A percentile compares a stretch with the other conserved stretches of the same genome.
Evolutionary conservation across 768 basidiomycete genomes (phyloP).

Genomic region (Naganishia antarctica): DNA sequence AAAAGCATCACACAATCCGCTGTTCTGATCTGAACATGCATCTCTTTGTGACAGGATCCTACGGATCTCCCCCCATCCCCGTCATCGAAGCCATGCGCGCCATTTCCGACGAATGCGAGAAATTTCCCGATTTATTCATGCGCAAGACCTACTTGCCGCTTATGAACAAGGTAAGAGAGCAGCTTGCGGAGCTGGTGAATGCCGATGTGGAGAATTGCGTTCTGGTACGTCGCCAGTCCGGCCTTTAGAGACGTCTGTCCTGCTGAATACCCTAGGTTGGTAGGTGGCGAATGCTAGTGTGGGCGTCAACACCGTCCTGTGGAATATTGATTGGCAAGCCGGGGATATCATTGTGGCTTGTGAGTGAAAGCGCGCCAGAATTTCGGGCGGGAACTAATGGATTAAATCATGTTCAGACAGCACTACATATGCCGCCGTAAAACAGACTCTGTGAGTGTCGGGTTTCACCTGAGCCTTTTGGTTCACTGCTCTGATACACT

Average conservation of each 20-base stretch:
- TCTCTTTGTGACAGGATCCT: conserved; percentile 38
- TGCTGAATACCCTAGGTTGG: background rate
- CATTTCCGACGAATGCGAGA: conserved; percentile 43
- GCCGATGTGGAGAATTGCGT: conserved; percentile 47
- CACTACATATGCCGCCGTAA: conserved; percentile 60
- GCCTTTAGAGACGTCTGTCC: background rate
- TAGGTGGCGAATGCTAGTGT: conserved; percentile 58
- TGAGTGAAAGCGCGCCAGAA: conserved; percentile 37
- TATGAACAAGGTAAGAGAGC: conserved; percentile 38
- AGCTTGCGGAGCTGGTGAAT: conserved; percentile 43
- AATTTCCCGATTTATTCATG: conserved; percentile 48
- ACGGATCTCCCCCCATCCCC: conserved; percentile 47
- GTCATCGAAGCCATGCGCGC: conserved; percentile 41
- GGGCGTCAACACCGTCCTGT: conserved; percentile 63
- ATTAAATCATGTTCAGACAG: conserved; percentile 50
- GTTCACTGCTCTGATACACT: background rate
- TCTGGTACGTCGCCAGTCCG: conserved; percentile 31
- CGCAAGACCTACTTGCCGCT: conserved; percentile 39
- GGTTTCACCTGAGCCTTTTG: too few species aligned
- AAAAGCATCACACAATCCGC: background rate
- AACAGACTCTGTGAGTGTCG: conserved; percentile 50
- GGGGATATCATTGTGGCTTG: conserved; percentile 65
- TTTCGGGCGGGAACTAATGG: background rate
- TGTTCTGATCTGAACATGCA: background rate
- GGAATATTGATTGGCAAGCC: conserved; percentile 64